Conservation (phyloP, 768 basidiomycete genomes). For the Piloderma croceum region DNA sequence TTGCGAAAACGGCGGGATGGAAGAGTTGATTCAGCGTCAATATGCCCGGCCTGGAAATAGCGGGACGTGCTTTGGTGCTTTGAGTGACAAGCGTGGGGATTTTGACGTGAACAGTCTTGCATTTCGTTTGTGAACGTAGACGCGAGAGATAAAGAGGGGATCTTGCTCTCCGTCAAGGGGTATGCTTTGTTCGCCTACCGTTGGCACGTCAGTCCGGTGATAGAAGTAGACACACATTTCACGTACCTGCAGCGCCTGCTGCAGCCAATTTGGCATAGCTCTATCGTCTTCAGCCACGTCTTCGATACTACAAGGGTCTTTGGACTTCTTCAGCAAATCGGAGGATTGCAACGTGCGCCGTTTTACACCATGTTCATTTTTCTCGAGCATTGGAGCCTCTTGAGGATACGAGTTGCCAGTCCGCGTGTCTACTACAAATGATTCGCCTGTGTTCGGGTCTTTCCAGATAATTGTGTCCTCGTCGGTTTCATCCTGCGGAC, state of each 20-base stretch:
- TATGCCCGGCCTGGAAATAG: conserved; percentile 5
- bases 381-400: conserved; percentile 11
- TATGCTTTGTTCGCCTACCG: conserved; percentile 55
- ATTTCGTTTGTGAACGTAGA: conserved; percentile 7
- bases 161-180: conserved; percentile 39
- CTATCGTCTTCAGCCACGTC: conserved; percentile 14
- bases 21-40: conserved; percentile 6
- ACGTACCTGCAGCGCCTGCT: conserved; percentile 51
- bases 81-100: conserved; percentile 6
- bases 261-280: conserved; percentile 58
- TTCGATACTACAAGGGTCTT: too few species aligned
- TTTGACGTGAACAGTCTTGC: conserved; percentile 8
- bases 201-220: background rate
- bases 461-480: conserved; percentile 45
- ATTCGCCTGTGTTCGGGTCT: conserved; percentile 56
- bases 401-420: conserved; percentile 62
- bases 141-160: conserved; percentile 30
- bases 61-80: conserved; percentile 4
- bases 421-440: conserved; percentile 55
- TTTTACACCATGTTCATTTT: conserved; percentile 5
- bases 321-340: too few species aligned
- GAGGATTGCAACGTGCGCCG: too few species aligned
- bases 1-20: conserved; percentile 40
- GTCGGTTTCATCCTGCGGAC: conserved; percentile 7
- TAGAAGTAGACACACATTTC: conserved; percentile 10